Base-by-base conservation (phyloP, 1,284 basidiomycete genomes). In the Cyathus pygmaeus region DNA sequence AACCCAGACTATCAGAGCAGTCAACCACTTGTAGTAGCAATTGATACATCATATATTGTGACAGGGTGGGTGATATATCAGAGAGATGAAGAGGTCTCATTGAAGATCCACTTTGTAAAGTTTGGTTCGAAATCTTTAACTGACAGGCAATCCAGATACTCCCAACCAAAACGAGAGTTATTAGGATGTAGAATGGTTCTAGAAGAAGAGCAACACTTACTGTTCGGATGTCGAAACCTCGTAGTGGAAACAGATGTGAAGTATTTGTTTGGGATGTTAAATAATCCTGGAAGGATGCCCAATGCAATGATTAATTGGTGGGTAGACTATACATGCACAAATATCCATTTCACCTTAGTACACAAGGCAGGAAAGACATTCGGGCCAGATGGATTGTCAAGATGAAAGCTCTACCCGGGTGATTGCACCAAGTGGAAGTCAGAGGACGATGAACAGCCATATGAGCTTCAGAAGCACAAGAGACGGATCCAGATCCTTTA, bases 121-220 rank as follows among this genome's bases (percentile, higher is more conserved):
- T 80, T 75, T 57, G 76, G 76, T 0, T 83, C 76, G 0, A 76
- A 84, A 10, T 69, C 73, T 0, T 72, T 76, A 44, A 80, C 77
- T 50, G 72, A n/a, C n/a, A n/a, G n/a, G n/a, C n/a, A 36, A 9
- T 36, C 33, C 7, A 36, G 15, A 7, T 36, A 36, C 15, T 36
- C 33, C 7, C 33, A 36, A 36, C 33, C 33, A 15, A 36, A 36
- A 36, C 33, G 33, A 36, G n/a, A n/a, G 33, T 36, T 36, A 15
- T 36, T 36, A 36, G 33, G 33, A 15, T 36, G 7, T 9, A 7
- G 33, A 7, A 36, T 36, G 33, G 33, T 36, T 36, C 33, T 36
- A 15, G 33, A 36, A 36, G 33, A 36, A 36, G 33, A 36, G 15
- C 33, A 36, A 15, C 15, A 36, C 33, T 15, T 36, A 36, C 15